Evolutionary conservation across 495 filamentous ascomycete genomes (phyloP), one percentile per base, ranked within the genome.

Genomic region (Baudoinia panamericana): DNA sequence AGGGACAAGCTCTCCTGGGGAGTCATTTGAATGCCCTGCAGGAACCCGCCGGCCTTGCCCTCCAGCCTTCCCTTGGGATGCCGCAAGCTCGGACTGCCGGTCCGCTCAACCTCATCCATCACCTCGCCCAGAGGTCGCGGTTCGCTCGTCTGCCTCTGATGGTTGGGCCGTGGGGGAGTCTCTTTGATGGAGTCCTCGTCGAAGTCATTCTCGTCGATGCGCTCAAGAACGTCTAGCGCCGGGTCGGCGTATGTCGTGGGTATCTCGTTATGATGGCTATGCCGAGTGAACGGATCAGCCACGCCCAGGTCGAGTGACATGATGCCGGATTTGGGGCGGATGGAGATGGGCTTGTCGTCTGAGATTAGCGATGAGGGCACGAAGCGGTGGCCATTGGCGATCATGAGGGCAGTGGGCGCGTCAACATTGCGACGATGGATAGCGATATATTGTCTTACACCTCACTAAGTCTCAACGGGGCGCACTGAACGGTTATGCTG

Each of bases 181-280:
- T 52, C 48, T 32, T 52, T 52, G 39, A 52, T 44, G 6, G 33
- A 13, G 15, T 39, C 34, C 16, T 48, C 45, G 20, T 48, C 39
- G 13, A 46, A 13, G 25, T 24, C 33, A 9, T 26, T 29, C 28
- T 36, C 42, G 24, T 41, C 36, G 28, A 12, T n/a, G 12, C 29
- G 5, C 12, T 39, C 38, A 29, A 28, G 15, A 15, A n/a, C 28
- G 21, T 45, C 37, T 13, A 28, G 27, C 11, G 36, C 22, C 16
- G 49, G 39, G 20, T 48, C 37, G 12, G 24, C 38, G 34, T 46
- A 50, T 3, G 27, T 29, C 19, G 38, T 46, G 28, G 27, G 39
- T 12, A 34, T 28, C 6, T 44, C n/a, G n/a, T n/a, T n/a, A n/a
- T n/a, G n/a, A n/a, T n/a, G n/a, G n/a, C n/a, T n/a, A n/a, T 41